Evolutionary conservation across 108 stramenopile species (phyloP).

Genomic region (Cyclostephanos tholiformis): DNA sequence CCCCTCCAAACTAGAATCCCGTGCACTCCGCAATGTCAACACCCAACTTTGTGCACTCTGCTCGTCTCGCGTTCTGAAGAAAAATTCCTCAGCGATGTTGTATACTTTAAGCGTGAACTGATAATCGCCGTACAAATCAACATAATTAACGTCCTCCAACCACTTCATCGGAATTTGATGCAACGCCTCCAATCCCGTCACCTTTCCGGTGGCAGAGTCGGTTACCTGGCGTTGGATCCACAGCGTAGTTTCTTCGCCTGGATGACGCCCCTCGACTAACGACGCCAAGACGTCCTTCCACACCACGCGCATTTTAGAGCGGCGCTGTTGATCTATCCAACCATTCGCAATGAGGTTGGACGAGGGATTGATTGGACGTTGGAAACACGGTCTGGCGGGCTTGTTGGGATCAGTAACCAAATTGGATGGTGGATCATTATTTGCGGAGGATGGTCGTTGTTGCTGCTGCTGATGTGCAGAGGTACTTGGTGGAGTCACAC

Average conservation of each 20-base stretch:
- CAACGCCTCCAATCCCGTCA: conserved; percentile 76
- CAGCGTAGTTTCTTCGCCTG: conserved; percentile 84
- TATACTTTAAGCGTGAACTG: conserved; percentile 79
- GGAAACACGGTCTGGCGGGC: conserved; percentile 63
- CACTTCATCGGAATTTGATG: conserved; percentile 87
- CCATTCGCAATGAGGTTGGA: conserved; percentile 81
- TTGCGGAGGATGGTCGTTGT: conserved; percentile 16
- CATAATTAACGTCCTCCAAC: conserved; percentile 67
- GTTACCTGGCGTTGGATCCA: conserved; percentile 89
- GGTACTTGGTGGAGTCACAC: conserved; percentile 10
- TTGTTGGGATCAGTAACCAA: conserved; percentile 1
- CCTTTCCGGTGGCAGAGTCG: conserved; percentile 55
- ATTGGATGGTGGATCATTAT: not conserved
- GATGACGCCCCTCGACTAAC: conserved; percentile 72
- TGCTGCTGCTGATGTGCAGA: conserved; percentile 19
- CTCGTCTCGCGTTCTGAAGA: conserved; percentile 72
- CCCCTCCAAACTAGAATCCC: conserved; percentile 57
- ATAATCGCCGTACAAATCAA: conserved; percentile 74
- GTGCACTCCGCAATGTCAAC: conserved; percentile 55
- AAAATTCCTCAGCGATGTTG: conserved; percentile 80
- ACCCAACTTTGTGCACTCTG: conserved; percentile 79
- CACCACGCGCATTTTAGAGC: conserved; percentile 76
- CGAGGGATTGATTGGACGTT: conserved; percentile 67
- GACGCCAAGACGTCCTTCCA: conserved; percentile 88
- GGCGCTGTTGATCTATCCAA: conserved; percentile 89